Conservation (phyloP, 306 rosid species). For the Trifolium repens region DNA sequence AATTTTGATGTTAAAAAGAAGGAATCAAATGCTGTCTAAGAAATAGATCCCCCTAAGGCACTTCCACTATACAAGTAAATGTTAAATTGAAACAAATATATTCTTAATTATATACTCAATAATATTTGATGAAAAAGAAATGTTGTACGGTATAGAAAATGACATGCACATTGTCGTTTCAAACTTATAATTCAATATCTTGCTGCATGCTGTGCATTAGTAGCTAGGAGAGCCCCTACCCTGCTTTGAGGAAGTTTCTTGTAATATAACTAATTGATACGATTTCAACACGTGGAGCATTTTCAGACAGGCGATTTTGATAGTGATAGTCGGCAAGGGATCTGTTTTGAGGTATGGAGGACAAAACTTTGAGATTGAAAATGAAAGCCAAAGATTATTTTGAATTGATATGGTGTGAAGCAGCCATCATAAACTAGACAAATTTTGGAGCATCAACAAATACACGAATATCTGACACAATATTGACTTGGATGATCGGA, state of each 20-base stretch:
- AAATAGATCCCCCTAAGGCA: too few species aligned
- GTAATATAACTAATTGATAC: neutral
- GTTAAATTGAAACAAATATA: neutral
- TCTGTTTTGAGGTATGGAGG: slow-evolving; percentile 36
- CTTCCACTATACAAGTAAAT: too few species aligned
- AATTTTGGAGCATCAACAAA: neutral
- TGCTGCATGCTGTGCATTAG: neutral
- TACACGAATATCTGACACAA: too few species aligned
- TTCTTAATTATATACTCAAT: slow-evolving; percentile 13
- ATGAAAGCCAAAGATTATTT: slow-evolving; percentile 27
- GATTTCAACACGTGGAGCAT: slow-evolving; percentile 30
- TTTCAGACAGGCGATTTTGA: slow-evolving; percentile 1
- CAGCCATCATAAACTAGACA: neutral
- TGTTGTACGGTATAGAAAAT: slow-evolving; percentile 28
- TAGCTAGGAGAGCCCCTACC: slow-evolving; percentile 28
- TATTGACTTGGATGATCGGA: too few species aligned
- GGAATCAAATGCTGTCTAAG: too few species aligned
- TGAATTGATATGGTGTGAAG: neutral
- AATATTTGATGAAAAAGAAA: slow-evolving; percentile 2
- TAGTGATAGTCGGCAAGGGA: slow-evolving; percentile 46
- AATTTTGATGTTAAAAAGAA: too few species aligned
- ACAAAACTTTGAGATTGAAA: slow-evolving; percentile 40
- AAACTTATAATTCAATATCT: slow-evolving; percentile 17
- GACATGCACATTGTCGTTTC: slow-evolving; percentile 42
- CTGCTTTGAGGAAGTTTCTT: neutral